Evolutionary conservation across 169 alveolate species (phyloP).

Genomic region (Cryptosporidium felis): DNA sequence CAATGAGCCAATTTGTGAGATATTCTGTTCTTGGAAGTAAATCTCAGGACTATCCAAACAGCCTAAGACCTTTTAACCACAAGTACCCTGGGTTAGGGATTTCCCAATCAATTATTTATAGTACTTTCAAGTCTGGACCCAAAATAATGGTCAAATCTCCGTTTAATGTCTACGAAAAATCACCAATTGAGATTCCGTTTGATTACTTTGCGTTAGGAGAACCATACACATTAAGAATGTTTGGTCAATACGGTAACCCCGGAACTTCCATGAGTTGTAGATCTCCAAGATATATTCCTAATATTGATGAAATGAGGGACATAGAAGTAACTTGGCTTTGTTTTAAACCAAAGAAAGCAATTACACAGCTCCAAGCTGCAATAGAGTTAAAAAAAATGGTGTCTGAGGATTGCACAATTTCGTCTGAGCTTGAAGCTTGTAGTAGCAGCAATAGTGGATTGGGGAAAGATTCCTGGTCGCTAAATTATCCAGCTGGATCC

Average conservation of each 20-base stretch:
- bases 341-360: constrained; percentile 27
- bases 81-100: constrained; percentile 67
- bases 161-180: constrained; percentile 34
- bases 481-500: constrained; percentile 8
- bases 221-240: constrained; percentile 33
- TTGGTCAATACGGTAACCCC: constrained; percentile 38
- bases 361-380: constrained; percentile 62
- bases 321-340: constrained; percentile 49
- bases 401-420: constrained; percentile 22
- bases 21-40: constrained; percentile 19
- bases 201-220: constrained; percentile 52
- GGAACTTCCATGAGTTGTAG: constrained; percentile 68
- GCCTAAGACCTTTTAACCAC: not conserved
- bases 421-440: constrained; percentile 16
- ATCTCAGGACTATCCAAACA: constrained; percentile 10
- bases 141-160: constrained; percentile 49
- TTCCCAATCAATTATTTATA: constrained; percentile 50
- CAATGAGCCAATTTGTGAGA: constrained; percentile 44
- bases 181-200: constrained; percentile 18
- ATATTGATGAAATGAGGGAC: constrained; percentile 18
- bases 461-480: constrained; percentile 43
- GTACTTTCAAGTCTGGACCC: constrained; percentile 34
- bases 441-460: not conserved
- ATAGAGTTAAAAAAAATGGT: constrained; percentile 37
- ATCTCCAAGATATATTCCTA: constrained; percentile 68